Evolutionary conservation across 148 eudicot species (phyloP).

Genomic region (Silene uniflora): DNA sequence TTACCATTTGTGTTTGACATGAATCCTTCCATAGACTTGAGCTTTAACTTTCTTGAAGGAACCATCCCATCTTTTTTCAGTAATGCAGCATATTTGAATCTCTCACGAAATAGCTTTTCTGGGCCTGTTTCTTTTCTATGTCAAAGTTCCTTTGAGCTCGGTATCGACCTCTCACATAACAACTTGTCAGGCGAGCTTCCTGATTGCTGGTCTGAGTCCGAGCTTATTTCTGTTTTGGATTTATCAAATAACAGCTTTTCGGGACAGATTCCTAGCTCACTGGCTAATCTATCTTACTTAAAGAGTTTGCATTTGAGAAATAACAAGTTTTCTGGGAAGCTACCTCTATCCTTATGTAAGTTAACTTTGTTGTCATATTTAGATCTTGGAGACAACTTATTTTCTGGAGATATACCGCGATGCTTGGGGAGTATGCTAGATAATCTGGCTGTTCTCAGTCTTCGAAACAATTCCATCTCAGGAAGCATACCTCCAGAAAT

Average conservation of each 20-base stretch:
- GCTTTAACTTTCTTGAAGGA: conserved; percentile 21
- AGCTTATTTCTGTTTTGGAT: neutral
- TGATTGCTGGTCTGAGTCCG: conserved; percentile 5
- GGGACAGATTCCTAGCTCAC: conserved; percentile 16
- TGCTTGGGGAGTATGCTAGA: conserved; percentile 9
- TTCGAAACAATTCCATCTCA: conserved; percentile 18
- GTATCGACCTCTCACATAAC: conserved; percentile 29
- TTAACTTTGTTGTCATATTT: conserved; percentile 4
- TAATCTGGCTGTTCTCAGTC: conserved; percentile 17
- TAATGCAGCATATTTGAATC: conserved; percentile 6
- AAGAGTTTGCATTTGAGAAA: conserved; percentile 15
- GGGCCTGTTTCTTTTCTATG: conserved; percentile 17
- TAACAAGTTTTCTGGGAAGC: conserved; percentile 18
- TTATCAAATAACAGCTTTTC: conserved; percentile 21
- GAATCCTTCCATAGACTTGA: conserved; percentile 14
- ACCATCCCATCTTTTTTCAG: conserved; percentile 13
- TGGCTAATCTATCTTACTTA: neutral
- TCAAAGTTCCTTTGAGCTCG: neutral
- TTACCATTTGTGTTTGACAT: neutral
- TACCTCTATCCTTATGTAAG: conserved; percentile 8
- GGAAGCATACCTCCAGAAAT: conserved; percentile 19
- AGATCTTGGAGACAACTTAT: conserved; percentile 25
- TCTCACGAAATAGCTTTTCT: conserved; percentile 23
- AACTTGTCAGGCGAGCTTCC: conserved; percentile 20
- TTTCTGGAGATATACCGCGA: conserved; percentile 17